Evolutionary conservation across 371 early-diverging fungal genomes (phyloP), one percentile per base, ranked within the genome.

Genomic region (Entomophthora muscae): DNA sequence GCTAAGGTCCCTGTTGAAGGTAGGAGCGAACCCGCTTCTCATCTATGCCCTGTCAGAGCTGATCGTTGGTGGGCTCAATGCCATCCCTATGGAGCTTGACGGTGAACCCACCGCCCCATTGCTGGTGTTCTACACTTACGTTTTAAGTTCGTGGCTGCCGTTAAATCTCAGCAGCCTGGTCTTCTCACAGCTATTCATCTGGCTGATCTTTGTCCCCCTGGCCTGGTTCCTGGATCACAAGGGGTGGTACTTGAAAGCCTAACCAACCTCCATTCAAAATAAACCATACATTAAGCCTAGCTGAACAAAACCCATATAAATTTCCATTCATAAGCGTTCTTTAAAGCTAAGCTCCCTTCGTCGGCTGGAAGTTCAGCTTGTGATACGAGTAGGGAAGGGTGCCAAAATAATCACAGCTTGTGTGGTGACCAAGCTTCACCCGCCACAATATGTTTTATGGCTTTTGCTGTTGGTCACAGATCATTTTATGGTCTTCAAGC

Each of bases 1-100:
- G 57, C 67, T 66, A 23, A 66, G 63, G 22, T 67, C 69, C 29
- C 64, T 69, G 53, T 60, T 60, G 58, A 67, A 69, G 63, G 26
- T 58, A 57, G 21, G 12, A 68, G n/a, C 64, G 66, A 51, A 54
- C 60, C 2, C 67, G 64, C 1, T 62, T 66, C 30, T 69, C 65
- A 52, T 24, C 22, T 23, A 56, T 51, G 33, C 64, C 51, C n/a
- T 64, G 64, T 26, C 58, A 66, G 30, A 64, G 66, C 32, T 66
- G 64, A 56, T 59, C 61, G 7, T 62, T 61, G 32, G 64, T 52
- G 21, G 66, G 59, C 24, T 52, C 53, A 32, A 53, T n/a, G 57
- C 54, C 61, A 56, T 63, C 51, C 53, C 33, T 5, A 13, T 28
- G 10, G 7, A 12, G 21, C 26, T 10, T 12, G 55, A 55, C 24